Percentiles rank a stretch among this genome's conserved stretches.
Conservation (phyloP, 495 filamentous ascomycete genomes). For the Penicillium argentinense region DNA sequence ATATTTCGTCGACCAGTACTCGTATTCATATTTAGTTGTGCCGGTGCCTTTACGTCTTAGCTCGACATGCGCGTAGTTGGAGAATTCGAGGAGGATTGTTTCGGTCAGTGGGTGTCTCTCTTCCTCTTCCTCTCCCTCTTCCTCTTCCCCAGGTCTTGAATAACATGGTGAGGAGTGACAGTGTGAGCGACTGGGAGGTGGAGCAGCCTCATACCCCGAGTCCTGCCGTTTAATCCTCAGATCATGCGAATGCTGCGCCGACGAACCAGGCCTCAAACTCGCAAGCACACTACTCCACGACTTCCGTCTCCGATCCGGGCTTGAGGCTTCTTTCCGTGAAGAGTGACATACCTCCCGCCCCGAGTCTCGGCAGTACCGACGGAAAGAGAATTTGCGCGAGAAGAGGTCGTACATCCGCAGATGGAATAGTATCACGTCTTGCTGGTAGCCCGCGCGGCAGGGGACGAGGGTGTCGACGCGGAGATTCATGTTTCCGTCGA, state of each 20-base stretch:
- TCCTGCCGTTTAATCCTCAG: conserved; percentile 53
- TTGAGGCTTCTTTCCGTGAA: conserved; percentile 66
- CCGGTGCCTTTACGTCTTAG: conserved; percentile 70
- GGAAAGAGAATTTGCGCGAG: conserved; percentile 82
- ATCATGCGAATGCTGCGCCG: conserved; percentile 7
- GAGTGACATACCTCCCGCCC: conserved; percentile 93
- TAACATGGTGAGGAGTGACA: too few relatives aligned
- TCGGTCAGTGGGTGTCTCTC: conserved; percentile 52
- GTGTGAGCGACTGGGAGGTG: conserved; percentile 23
- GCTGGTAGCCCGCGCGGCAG: conserved; percentile 50
- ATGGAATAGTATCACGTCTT: conserved; percentile 85
- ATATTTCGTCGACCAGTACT: conserved; percentile 89
- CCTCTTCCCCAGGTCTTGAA: too few relatives aligned
- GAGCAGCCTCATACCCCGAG: conserved; percentile 60
- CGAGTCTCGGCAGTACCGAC: conserved; percentile 89
- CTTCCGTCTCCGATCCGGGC: too few relatives aligned
- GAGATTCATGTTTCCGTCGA: conserved; percentile 97
- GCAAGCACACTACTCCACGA: conserved; percentile 75
- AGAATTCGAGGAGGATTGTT: conserved; percentile 86
- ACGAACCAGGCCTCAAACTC: conserved; percentile 59
- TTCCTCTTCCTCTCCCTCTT: conserved; percentile 19
- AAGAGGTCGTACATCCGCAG: conserved; percentile 92
- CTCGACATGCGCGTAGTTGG: conserved; percentile 94
- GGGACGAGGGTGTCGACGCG: conserved; percentile 78
- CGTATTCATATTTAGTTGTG: conserved; percentile 78